Conservation (phyloP, 163 green algal genomes). For the Chloroidium sp. region DNA sequence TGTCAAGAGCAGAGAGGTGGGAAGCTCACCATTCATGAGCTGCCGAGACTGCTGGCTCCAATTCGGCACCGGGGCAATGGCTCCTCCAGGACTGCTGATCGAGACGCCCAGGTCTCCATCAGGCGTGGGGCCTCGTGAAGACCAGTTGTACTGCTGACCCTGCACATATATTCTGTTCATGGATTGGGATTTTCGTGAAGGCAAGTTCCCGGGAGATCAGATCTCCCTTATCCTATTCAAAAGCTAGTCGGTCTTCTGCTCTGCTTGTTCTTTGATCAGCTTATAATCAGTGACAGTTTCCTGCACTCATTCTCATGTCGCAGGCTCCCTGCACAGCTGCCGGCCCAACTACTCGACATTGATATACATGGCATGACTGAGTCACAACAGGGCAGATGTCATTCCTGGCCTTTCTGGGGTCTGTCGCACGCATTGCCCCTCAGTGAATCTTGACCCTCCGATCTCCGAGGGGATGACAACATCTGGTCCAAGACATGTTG, state of each 20-base stretch:
- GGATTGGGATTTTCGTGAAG: background rate
- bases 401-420: background rate
- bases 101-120: conserved; percentile 70
- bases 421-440: background rate
- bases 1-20: background rate
- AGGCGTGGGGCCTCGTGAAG: conserved; percentile 42
- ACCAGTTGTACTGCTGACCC: conserved; percentile 66
- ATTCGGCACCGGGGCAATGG: conserved; percentile 73
- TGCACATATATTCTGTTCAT: background rate
- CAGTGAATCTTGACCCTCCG: no score
- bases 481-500: background rate
- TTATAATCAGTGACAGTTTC: background rate
- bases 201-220: background rate
- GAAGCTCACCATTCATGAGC: conserved; percentile 69
- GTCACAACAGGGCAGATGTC: no score
- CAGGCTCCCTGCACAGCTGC: background rate
- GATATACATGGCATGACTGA: no score
- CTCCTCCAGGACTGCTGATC: conserved; percentile 70
- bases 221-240: background rate
- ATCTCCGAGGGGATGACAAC: background rate
- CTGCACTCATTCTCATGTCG: background rate
- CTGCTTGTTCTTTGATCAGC: background rate
- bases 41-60: conserved; percentile 48
- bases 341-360: no score
- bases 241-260: background rate